Base-by-base conservation (phyloP, 257 asterid species). In the Knoxia roxburghii region DNA sequence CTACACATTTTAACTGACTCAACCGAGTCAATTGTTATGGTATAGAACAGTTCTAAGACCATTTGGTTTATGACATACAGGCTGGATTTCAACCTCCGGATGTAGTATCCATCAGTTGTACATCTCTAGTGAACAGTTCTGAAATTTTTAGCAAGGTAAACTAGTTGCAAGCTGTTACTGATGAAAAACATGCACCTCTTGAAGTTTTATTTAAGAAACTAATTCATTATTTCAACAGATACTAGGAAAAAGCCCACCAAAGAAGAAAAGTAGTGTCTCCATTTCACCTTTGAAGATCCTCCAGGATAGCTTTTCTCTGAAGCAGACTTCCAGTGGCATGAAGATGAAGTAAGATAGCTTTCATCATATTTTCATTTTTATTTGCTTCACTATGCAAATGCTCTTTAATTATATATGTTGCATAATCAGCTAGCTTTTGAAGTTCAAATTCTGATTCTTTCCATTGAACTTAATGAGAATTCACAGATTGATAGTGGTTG, bases 111-210 rank as follows among this genome's bases (percentile, higher is more conserved):
- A 75, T 91, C 82, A 91, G 81, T 67, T 91, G 99, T 70, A 91
- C 96, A 63, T 84, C 96, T 72, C 89, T 91, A 49, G 64, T 87
- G 62, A 87, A 81, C 68, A 83, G 89, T 48, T 77, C 83, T 21
- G 99, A 90, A 24, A 84, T 94, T 72, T 94, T 91, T 80, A 78
- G 79, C 85, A 91, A 88, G 98, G 98, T 94, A 84, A 29, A 15
- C 2, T 4, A 11, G 20, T 66, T 52, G 12, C 64, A 39, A n/a
- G 24, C 30, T 29, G 17, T 21, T 26, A 26, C 35, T 24, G 9
- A 6, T 23, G 0, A 39, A 17, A 26, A 32, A 8, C 1, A 2
- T 18, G 64, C 26, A 40, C 41, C 6, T 30, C 20, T 10, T 41
- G 7, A 14, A 30, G 24, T 39, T 29, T 23, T 52, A n/a, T 71